phyloP scores from a whole-genome alignment of 2,329 filamentous ascomycete genomes.

The Bertia moriformis region DNA sequence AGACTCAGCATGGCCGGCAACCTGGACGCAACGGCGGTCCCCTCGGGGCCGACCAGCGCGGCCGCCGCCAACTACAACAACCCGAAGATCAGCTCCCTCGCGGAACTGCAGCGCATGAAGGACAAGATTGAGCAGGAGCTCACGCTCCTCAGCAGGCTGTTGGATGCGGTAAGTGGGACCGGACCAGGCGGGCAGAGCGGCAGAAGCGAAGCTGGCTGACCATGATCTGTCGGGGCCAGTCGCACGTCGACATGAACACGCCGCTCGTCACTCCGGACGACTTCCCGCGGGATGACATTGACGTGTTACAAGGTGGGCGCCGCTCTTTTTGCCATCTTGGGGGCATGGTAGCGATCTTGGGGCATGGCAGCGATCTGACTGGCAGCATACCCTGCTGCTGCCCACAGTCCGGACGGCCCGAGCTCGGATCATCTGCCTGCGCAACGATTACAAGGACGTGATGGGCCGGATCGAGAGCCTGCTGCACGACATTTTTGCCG shows the following conservation, averaged over 20 bases:
- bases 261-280: slow-evolving; percentile 76
- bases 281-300: slow-evolving; percentile 82
- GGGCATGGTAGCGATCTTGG: neutral
- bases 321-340: neutral
- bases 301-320: slow-evolving; percentile 83
- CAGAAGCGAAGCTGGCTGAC: neutral
- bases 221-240: slow-evolving; percentile 39
- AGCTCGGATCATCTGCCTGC: slow-evolving; percentile 72
- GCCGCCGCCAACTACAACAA: slow-evolving; percentile 32
- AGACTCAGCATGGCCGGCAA: slow-evolving; percentile 14
- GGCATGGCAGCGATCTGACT: neutral
- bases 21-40: slow-evolving; percentile 55
- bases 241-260: slow-evolving; percentile 86
- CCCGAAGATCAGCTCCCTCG: slow-evolving; percentile 51
- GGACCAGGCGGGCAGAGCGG: neutral
- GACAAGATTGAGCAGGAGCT: slow-evolving; percentile 75
- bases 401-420: slow-evolving; percentile 74
- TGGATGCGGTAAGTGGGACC: slow-evolving; percentile 61
- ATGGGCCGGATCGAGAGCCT: slow-evolving; percentile 73
- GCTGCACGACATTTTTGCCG: slow-evolving; percentile 84
- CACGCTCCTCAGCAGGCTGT: slow-evolving; percentile 65
- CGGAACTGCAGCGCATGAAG: slow-evolving; percentile 72
- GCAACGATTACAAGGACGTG: slow-evolving; percentile 84
- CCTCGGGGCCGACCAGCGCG: slow-evolving; percentile 62
- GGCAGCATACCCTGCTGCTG: slow-evolving; percentile 6